phyloP scores from a whole-genome alignment of 345 rosid species.

The Populus simonii region DNA sequence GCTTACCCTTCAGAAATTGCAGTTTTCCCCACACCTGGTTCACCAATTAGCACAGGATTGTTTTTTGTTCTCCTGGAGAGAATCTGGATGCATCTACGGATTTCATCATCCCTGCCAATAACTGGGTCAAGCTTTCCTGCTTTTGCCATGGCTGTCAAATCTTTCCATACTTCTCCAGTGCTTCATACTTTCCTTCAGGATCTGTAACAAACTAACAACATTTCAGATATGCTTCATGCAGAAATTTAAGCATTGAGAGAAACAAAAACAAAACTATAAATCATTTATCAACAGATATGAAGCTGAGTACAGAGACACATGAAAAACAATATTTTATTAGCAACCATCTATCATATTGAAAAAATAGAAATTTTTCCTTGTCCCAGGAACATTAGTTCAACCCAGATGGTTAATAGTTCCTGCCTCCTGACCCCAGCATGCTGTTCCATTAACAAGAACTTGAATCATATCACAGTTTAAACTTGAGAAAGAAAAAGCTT shows the following conservation, averaged over 20 bases:
- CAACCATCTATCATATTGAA: not conserved
- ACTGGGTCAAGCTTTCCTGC: constrained; percentile 98
- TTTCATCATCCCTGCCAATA: constrained; percentile 98
- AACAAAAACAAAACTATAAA: not conserved
- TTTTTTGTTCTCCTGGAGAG: constrained; percentile 98
- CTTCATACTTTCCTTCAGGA: constrained; percentile 98
- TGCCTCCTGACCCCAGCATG: not conserved
- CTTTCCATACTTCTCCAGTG: constrained; percentile 90
- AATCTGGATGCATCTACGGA: constrained; percentile 96
- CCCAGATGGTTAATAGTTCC: not conserved
- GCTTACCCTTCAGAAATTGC: constrained; percentile 98
- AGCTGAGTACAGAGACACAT: not conserved
- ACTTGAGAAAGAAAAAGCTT: too few relatives aligned
- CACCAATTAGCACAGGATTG: constrained; percentile 97
- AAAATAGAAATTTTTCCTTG: not conserved
- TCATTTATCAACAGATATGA: not conserved
- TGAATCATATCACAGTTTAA: not conserved
- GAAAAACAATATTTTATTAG: not conserved
- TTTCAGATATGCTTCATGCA: constrained; percentile 5
- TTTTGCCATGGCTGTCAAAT: constrained; percentile 93
- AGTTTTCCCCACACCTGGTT: constrained; percentile 99
- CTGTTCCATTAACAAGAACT: not conserved
- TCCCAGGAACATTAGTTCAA: not conserved
- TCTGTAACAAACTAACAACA: constrained; percentile 40
- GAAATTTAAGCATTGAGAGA: not conserved